phyloP scores from a whole-genome alignment of 2,329 filamentous ascomycete genomes.

The Ophiognomonia clavigignenti-juglandacearum region DNA sequence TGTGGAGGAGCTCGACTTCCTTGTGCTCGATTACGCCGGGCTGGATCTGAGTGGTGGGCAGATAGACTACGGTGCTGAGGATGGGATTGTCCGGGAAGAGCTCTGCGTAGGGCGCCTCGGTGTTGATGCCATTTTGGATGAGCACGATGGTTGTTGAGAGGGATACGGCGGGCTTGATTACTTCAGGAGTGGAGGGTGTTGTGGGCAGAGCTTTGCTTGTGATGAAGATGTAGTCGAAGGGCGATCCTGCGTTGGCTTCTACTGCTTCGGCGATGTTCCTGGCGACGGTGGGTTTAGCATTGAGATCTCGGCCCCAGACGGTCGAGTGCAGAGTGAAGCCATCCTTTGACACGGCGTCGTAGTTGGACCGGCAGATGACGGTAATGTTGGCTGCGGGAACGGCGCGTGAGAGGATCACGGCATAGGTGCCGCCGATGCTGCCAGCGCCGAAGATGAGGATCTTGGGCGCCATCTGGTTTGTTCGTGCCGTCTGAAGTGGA shows the following conservation, averaged over 20 bases:
- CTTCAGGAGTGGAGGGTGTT: slow-evolving; percentile 53
- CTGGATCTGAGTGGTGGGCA: slow-evolving; percentile 61
- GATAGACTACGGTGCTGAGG: slow-evolving; percentile 64
- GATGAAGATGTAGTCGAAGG: slow-evolving; percentile 58
- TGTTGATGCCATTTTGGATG: slow-evolving; percentile 68
- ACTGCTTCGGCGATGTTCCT: slow-evolving; percentile 26
- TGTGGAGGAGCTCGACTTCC: slow-evolving; percentile 9
- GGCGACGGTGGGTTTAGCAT: slow-evolving; percentile 22
- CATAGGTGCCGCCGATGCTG: slow-evolving; percentile 26
- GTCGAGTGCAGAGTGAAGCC: slow-evolving; percentile 27
- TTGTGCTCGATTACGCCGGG: slow-evolving; percentile 22
- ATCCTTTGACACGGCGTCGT: slow-evolving; percentile 21
- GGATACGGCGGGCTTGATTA: slow-evolving; percentile 56
- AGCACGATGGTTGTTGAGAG: slow-evolving; percentile 55
- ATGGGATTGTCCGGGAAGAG: slow-evolving; percentile 58
- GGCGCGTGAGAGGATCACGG: slow-evolving; percentile 22
- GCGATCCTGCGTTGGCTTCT: slow-evolving; percentile 20
- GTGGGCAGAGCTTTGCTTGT: slow-evolving; percentile 69
- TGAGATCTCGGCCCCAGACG: slow-evolving; percentile 23
- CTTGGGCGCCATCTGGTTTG: slow-evolving; percentile 1
- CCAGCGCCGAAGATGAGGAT: slow-evolving; percentile 27
- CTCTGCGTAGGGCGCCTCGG: slow-evolving; percentile 59
- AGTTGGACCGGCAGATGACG: slow-evolving; percentile 28
- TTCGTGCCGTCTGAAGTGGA: too few relatives aligned
- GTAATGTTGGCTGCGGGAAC: slow-evolving; percentile 22